Conservation (phyloP, 2,329 filamentous ascomycete genomes). For the Xylogone sp. region DNA sequence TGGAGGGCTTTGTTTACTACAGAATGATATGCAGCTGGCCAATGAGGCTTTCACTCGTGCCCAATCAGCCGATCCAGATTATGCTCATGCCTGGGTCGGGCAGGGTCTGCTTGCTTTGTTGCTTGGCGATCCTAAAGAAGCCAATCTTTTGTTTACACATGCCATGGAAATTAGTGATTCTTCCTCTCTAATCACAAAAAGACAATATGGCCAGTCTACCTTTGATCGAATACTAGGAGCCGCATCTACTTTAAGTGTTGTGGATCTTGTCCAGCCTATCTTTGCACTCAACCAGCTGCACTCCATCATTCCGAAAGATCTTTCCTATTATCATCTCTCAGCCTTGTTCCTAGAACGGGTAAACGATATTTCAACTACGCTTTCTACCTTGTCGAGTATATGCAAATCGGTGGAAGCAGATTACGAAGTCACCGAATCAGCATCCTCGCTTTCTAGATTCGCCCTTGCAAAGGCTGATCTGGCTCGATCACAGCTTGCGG, state of each 20-base stretch:
- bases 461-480: constrained; percentile 83
- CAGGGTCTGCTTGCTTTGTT: constrained; percentile 83
- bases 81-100: constrained; percentile 88
- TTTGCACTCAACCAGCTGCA: constrained; percentile 84
- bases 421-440: constrained; percentile 80
- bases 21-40: constrained; percentile 80
- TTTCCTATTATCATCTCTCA: constrained; percentile 72
- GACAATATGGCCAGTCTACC: constrained; percentile 73
- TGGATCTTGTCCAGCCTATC: constrained; percentile 75
- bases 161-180: constrained; percentile 89
- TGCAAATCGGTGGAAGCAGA: constrained; percentile 71
- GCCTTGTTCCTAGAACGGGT: constrained; percentile 81
- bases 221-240: constrained; percentile 76
- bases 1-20: constrained; percentile 78
- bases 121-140: constrained; percentile 71
- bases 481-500: constrained; percentile 75
- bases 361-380: constrained; percentile 61
- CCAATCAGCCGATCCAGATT: constrained; percentile 92
- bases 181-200: constrained; percentile 67
- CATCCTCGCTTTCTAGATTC: constrained; percentile 68
- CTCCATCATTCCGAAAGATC: constrained; percentile 64
- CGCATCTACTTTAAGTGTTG: constrained; percentile 46
- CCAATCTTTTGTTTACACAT: constrained; percentile 82
- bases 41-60: constrained; percentile 87
- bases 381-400: constrained; percentile 59